Conservation (phyloP, 2,329 filamentous ascomycete species). For the Thelonectria olida region DNA sequence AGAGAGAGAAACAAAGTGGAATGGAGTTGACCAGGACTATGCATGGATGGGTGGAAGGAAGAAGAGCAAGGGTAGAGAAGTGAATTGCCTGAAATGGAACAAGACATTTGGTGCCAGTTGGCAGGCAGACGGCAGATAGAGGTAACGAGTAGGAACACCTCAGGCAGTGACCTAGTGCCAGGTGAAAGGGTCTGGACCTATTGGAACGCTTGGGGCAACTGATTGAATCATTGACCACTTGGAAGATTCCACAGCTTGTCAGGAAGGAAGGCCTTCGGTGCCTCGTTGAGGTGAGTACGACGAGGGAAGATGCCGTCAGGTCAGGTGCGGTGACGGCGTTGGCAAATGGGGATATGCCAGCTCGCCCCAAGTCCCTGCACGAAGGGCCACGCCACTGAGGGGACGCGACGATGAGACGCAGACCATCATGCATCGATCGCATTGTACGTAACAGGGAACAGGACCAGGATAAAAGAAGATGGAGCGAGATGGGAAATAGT, state of each 20-base stretch:
- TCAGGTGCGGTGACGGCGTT: slow-evolving; percentile 35
- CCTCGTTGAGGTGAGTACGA: slow-evolving; percentile 21
- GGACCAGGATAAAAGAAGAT: background rate
- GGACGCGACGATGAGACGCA: background rate
- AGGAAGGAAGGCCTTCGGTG: slow-evolving; percentile 15
- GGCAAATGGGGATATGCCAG: slow-evolving; percentile 39
- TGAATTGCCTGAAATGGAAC: slow-evolving; percentile 12
- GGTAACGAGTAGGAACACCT: background rate
- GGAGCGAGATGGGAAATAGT: background rate
- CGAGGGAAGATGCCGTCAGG: slow-evolving; percentile 29
- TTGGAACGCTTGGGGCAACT: slow-evolving; percentile 2
- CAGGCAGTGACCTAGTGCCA: slow-evolving; percentile 4
- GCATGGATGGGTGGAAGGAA: background rate
- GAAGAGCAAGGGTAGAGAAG: slow-evolving; percentile 2
- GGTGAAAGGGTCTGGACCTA: background rate
- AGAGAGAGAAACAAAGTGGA: background rate
- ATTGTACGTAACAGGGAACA: background rate
- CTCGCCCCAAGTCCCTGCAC: slow-evolving; percentile 34
- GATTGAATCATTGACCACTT: slow-evolving; percentile 18
- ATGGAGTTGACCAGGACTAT: background rate
- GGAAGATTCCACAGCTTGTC: background rate
- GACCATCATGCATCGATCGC: background rate
- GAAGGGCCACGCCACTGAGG: slow-evolving; percentile 37
- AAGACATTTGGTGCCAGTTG: slow-evolving; percentile 22
- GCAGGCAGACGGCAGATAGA: slow-evolving; percentile 1